Base-by-base conservation (phyloP, 2,329 filamentous ascomycete species). In the Dactylellina sp. region DNA sequence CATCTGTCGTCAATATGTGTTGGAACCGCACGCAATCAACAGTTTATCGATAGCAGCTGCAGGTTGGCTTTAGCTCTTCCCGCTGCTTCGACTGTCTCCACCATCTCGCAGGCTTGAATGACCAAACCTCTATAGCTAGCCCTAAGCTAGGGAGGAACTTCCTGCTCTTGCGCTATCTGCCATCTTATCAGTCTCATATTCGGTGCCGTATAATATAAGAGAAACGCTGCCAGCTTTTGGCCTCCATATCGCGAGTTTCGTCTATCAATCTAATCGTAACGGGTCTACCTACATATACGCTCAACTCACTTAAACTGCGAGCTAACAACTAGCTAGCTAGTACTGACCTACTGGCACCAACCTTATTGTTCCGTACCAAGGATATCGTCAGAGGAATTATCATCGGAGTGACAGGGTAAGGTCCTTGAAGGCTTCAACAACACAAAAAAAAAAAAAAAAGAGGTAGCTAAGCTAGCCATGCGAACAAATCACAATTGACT, bases 391-490 rank as follows among this genome's bases (percentile, higher is more conserved):
- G n/a, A 39, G 50, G 12, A 52, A 25, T 18, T 40, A 55, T 55
- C 50, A 55, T 40, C 50, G 32, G 9, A 32, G 24, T 44, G 53
- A 57, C 53, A 42, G 44, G 53, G 53, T 44, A 25, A 16, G 53
- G 18, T 44, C 53, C 53, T 44, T 44, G 32, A 42, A 57, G 18
- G 49, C 49, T 20, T 4, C 18, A 35, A 18, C 35, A 1, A 44
- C 24, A 57, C n/a, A n/a, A n/a, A n/a, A n/a, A n/a, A n/a, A n/a
- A n/a, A n/a, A n/a, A n/a, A n/a, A n/a, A n/a, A n/a, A n/a, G 20
- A 40, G 52, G 52, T 53, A 56, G 52, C 52, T 57, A 57, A 57
- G 37, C 53, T 25, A 37, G 37, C 44, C 52, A 56, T 56, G 52
- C 52, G 52, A 56, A 57, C 37, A 32, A 20, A 22, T n/a, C 16